A percentile compares a stretch with the other conserved stretches of the same genome.
phyloP scores from a whole-genome alignment of 148 eudicot genomes.

The Vaccinium vitisidaea region DNA sequence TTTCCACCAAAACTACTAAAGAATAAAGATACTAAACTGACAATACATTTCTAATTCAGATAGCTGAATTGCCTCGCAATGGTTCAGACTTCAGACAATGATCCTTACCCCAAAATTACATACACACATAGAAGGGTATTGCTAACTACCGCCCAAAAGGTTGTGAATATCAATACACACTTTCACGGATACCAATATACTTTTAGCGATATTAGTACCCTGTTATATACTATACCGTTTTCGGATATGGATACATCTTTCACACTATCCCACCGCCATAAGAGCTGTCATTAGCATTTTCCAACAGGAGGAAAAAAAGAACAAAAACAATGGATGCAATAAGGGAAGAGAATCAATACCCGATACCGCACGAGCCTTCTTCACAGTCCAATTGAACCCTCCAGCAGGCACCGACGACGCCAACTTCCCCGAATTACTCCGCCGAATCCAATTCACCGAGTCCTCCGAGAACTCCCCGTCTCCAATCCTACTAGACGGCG shows the following conservation, averaged over 20 bases:
- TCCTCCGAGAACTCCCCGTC: slow-evolving; percentile 44
- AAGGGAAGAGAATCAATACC: slow-evolving; percentile 1
- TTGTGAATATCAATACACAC: too few species aligned
- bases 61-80: neutral
- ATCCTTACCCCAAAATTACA: too few species aligned
- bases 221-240: too few species aligned
- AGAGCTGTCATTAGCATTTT: neutral
- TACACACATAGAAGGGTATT: too few species aligned
- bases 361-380: slow-evolving; percentile 7
- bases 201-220: too few species aligned
- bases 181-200: too few species aligned
- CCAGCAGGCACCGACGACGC: slow-evolving; percentile 20
- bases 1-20: neutral
- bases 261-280: too few species aligned
- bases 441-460: slow-evolving; percentile 35
- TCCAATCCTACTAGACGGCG: slow-evolving; percentile 19
- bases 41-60: neutral
- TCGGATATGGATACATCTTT: too few species aligned
- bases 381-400: neutral
- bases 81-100: neutral
- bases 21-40: too few species aligned
- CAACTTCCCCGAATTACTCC: slow-evolving; percentile 20
- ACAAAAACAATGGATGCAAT: neutral
- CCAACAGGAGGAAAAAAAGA: neutral
- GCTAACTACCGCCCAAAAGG: too few species aligned